phyloP scores from a whole-genome alignment of 345 rosid genomes.

The Lepidium sativum region DNA sequence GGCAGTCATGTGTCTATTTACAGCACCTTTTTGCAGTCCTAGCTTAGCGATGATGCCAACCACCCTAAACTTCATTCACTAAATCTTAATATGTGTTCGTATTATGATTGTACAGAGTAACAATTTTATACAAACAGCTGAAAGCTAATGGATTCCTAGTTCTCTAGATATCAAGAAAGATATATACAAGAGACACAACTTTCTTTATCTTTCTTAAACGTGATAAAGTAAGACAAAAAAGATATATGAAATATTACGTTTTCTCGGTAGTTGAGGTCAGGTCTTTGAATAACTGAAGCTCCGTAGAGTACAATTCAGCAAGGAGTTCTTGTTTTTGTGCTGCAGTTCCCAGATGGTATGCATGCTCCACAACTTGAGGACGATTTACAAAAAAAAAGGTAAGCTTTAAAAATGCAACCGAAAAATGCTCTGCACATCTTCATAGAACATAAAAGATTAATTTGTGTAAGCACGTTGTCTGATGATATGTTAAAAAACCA shows the following conservation, averaged over 20 bases:
- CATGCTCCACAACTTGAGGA: conserved; percentile 66
- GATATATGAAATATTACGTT: conserved; percentile 38
- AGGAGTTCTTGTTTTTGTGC: conserved; percentile 86
- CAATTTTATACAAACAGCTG: neutral
- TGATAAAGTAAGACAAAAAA: neutral
- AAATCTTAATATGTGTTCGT: neutral
- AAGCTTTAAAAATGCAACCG: neutral
- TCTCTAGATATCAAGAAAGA: neutral
- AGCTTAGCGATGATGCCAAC: conserved; percentile 68
- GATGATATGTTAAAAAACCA: neutral
- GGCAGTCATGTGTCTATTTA: conserved; percentile 60
- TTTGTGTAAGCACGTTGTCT: neutral
- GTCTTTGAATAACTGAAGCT: conserved; percentile 82
- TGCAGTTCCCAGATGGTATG: conserved; percentile 64
- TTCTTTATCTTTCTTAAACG: neutral
- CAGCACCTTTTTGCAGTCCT: conserved; percentile 61
- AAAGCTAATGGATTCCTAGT: neutral
- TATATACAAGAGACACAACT: neutral
- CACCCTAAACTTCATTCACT: conserved; percentile 43
- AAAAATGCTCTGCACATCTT: neutral
- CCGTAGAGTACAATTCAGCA: conserved; percentile 74
- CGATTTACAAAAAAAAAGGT: neutral
- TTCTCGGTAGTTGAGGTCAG: conserved; percentile 49
- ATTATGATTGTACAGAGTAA: neutral
- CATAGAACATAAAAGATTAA: neutral